These are phyloP conservation scores for Cardamine occulta DNA, from an alignment of 345 rosid species.

Conservation along the genomic window DNA sequence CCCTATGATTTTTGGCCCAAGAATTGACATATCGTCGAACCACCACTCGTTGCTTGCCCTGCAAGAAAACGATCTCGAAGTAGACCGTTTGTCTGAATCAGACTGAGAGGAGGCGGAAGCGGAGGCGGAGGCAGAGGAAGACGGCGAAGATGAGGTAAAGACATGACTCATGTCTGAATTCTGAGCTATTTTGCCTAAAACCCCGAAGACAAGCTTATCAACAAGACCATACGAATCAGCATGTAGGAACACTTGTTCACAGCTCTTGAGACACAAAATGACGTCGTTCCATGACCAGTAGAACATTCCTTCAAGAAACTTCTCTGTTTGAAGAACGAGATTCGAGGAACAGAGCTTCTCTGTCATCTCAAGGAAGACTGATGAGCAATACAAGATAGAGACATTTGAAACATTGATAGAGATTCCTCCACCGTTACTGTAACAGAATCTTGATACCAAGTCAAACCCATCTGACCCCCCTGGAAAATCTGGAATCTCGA, in stretches of 20 bases:
- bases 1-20: slow-evolving; percentile 56
- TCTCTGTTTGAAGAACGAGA: slow-evolving; percentile 61
- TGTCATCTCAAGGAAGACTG: slow-evolving; percentile 69
- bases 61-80: slow-evolving; percentile 44
- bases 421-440: slow-evolving; percentile 56
- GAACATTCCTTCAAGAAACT: slow-evolving; percentile 61
- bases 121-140: slow-evolving; percentile 48
- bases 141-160: slow-evolving; percentile 51
- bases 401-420: slow-evolving; percentile 58
- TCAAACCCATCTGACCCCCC: slow-evolving; percentile 77
- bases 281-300: slow-evolving; percentile 71
- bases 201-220: slow-evolving; percentile 54
- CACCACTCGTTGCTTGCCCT: slow-evolving; percentile 67
- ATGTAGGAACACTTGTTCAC: slow-evolving; percentile 54
- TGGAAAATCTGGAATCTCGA: slow-evolving; percentile 60
- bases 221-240: slow-evolving; percentile 66
- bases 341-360: slow-evolving; percentile 55
- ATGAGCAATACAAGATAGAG: slow-evolving; percentile 61
- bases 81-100: slow-evolving; percentile 50
- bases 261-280: slow-evolving; percentile 57
- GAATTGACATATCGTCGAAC: slow-evolving; percentile 62
- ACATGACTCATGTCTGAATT: slow-evolving; percentile 51
- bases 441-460: slow-evolving; percentile 67
- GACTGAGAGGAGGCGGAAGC: slow-evolving; percentile 40
- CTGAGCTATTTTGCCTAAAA: slow-evolving; percentile 65